Conservation (phyloP, 176 grass and related monocot species). For the Avena atlantica region DNA sequence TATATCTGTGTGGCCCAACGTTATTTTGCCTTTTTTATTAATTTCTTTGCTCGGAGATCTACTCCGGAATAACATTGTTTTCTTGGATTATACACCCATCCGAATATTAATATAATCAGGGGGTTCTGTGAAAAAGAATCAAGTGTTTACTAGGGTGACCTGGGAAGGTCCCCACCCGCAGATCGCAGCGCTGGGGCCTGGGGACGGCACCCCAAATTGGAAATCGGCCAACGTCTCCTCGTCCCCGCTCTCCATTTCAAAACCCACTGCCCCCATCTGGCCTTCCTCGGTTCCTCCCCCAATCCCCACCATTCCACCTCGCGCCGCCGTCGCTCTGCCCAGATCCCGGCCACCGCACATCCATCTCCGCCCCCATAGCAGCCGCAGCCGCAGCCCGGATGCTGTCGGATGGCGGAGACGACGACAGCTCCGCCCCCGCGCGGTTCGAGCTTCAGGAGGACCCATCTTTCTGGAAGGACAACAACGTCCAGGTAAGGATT, state of each 20-base stretch:
- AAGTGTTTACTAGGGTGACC: background rate
- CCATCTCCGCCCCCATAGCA: background rate
- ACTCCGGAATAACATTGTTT: too few relatives aligned
- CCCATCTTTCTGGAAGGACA: constrained; percentile 97
- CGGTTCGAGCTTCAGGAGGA: constrained; percentile 83
- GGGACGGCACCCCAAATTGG: constrained; percentile 42
- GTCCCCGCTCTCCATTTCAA: constrained; percentile 55
- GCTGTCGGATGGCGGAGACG: constrained; percentile 44
- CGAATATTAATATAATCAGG: background rate
- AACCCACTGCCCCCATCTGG: constrained; percentile 38
- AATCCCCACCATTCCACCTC: background rate
- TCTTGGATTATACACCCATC: background rate
- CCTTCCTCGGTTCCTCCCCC: background rate
- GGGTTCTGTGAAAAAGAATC: background rate
- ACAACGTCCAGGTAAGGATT: constrained; percentile 81
- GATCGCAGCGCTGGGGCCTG: background rate
- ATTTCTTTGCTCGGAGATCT: too few relatives aligned
- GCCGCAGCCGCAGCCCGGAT: constrained; percentile 15
- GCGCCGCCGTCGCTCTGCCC: constrained; percentile 19
- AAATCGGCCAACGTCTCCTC: constrained; percentile 53
- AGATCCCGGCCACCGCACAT: constrained; percentile 25
- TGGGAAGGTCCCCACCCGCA: background rate
- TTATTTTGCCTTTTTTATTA: too few relatives aligned
- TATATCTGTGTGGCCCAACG: too few relatives aligned
- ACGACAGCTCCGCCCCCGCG: constrained; percentile 38